Evolutionary conservation across 805 yeast genomes (phyloP), one percentile per base, ranked within the genome.

Genomic region (Scheffersomyces coipomensis): DNA sequence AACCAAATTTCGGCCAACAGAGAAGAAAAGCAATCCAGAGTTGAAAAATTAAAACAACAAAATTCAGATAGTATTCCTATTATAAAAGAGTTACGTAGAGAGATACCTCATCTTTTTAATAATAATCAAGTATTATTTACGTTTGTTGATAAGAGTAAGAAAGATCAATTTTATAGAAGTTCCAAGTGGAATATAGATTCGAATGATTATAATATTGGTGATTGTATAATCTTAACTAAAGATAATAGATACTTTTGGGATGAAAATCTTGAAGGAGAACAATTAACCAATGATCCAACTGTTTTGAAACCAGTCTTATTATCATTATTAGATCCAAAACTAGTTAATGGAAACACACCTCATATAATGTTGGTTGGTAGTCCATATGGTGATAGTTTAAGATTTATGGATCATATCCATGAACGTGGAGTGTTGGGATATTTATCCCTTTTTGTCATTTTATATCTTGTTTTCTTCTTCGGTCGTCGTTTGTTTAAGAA

Each of bases 141-240:
- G 0, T 81, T 69, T 47, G 46, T 82, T 10, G 88, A 85, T 51
- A 46, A 79, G 15, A 54, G 70, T 2, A 61, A 66, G 15, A 51
- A 63, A 31, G 51, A 54, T 1, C 47, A 57, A 3, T 47, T 69
- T 9, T 54, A 70, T 4, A 33, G 49, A 2, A 31, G 45, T 11
- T 34, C 39, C 8, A 69, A 66, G 2, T 73, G 80, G 76, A 61
- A 64, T 11, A 53, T 65, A 22, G 53, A 66, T 29, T 46, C 58
- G 1, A 48, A 53, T n/a, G 39, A 51, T 0, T 71, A 64, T 45
- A 43, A 56, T 8, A 53, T 62, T 2, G 91, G 90, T 5, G 87
- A 84, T 53, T 65, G 78, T 0, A 51, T 85, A 1, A 56, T 85
- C 2, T 59, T 83, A 2, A 62, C 70, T 23, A 71, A 71, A 45